Evolutionary conservation across 2,329 filamentous ascomycete genomes (phyloP), one percentile per base, ranked within the genome.

Genomic region (Nemania sp.): DNA sequence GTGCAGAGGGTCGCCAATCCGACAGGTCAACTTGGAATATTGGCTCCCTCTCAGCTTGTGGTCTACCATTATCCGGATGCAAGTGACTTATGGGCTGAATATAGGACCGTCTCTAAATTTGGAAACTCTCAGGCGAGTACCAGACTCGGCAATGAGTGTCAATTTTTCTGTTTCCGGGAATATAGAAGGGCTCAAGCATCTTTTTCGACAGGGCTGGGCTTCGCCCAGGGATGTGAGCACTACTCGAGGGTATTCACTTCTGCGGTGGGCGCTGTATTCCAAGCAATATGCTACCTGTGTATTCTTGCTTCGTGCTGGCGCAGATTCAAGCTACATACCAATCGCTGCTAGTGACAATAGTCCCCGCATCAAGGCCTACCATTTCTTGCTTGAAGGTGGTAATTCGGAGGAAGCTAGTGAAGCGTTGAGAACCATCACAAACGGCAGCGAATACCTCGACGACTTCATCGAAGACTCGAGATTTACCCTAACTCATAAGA

Each of bases 11-110:
- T 56, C 56, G 24, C 64, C 59, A 19, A 52, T 54, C 7, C 56
- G 56, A 24, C 54, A 63, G 5, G 45, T 70, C 14, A 66, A 49
- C 43, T 23, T 67, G 9, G 68, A 71, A 50, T 70, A 69, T 39
- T 70, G 68, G 68, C 68, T 71, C 50, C 68, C 69, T 1, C 48
- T 63, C 15, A 57, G 62, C 12, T 64, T 66, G 40, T 69, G 61
- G 59, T 68, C 69, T 34, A 64, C 52, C 14, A 69, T 68, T 44
- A 28, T 70, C 17, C 56, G 59, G 19, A 48, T 70, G 45, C 61
- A 68, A 39, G 12, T 66, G 14, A 59, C 55, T 1, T 63, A 63
- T 42, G 56, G 61, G 4, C 52, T 56, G 2, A 62, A 57, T 30
- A 51, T 63, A 8, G 65, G 65, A 0, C 59, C 66, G 5, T 56